Evolutionary conservation across 176 grass and related monocot species (phyloP).

Genomic region (Thinopyrum elongatum): DNA sequence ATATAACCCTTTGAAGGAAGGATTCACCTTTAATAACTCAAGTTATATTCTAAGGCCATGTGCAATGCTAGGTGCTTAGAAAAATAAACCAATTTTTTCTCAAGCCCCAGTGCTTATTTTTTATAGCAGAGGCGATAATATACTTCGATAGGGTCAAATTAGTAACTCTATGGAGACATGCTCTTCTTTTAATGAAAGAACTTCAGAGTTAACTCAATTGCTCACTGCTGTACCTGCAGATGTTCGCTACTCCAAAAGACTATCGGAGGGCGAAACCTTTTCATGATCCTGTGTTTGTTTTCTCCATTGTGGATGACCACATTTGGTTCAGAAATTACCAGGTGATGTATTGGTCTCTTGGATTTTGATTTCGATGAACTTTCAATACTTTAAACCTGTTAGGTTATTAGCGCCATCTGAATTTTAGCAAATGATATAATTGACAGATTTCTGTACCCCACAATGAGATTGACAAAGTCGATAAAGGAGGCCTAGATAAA

Average conservation of each 20-base stretch:
- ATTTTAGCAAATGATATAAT: background rate
- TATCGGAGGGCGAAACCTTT: constrained; percentile 87
- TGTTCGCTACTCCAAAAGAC: constrained; percentile 84
- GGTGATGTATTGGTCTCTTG: constrained; percentile 36
- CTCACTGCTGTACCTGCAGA: constrained; percentile 29
- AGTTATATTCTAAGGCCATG: background rate
- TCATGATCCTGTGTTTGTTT: constrained; percentile 87
- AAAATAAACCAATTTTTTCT: too few species aligned
- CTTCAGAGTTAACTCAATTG: background rate
- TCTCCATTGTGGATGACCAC: constrained; percentile 90
- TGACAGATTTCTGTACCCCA: constrained; percentile 84
- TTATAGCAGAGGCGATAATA: background rate
- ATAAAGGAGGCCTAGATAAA: constrained; percentile 89
- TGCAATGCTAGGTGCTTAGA: too few species aligned
- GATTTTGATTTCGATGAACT: background rate
- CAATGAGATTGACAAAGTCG: constrained; percentile 89
- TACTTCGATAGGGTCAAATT: background rate
- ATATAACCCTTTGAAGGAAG: background rate
- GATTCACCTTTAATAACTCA: background rate
- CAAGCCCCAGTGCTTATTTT: too few species aligned
- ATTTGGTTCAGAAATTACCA: constrained; percentile 98
- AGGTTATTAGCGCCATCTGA: background rate
- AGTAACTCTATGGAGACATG: background rate
- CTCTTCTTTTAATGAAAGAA: constrained; percentile 4
- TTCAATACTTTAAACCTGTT: background rate